Conservation (phyloP, 2,329 filamentous ascomycete genomes). For the Rutstroemia sp. region DNA sequence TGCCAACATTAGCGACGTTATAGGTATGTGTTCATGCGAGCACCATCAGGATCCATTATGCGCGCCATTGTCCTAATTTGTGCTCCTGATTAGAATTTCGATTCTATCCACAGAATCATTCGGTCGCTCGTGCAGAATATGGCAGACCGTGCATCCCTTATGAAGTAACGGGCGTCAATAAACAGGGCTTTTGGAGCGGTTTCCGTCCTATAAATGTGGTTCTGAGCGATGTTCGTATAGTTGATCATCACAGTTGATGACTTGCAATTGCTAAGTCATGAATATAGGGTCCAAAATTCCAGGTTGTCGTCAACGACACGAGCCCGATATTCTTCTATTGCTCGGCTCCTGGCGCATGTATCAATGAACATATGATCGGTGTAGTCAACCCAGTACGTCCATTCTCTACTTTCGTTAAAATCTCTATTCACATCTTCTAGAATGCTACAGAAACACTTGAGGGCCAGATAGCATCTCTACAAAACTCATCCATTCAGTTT, state of each 20-base stretch:
- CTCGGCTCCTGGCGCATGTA: slow-evolving; percentile 58
- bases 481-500: slow-evolving; percentile 16
- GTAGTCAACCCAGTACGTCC: slow-evolving; percentile 61
- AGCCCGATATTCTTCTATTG: slow-evolving; percentile 65
- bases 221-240: slow-evolving; percentile 32
- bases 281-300: slow-evolving; percentile 33
- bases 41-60: too few species aligned
- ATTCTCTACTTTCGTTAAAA: neutral
- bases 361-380: slow-evolving; percentile 62
- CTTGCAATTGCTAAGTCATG: neutral
- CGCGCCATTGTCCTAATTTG: too few species aligned
- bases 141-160: slow-evolving; percentile 56
- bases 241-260: neutral
- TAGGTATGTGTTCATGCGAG: slow-evolving; percentile 13
- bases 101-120: slow-evolving; percentile 57
- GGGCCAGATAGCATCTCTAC: slow-evolving; percentile 16
- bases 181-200: slow-evolving; percentile 47
- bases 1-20: slow-evolving; percentile 20
- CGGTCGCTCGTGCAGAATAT: slow-evolving; percentile 52
- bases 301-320: slow-evolving; percentile 50
- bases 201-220: slow-evolving; percentile 38
- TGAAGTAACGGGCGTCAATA: slow-evolving; percentile 44
- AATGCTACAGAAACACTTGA: slow-evolving; percentile 21
- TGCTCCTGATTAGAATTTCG: slow-evolving; percentile 35
- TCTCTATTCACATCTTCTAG: slow-evolving; percentile 1